Evolutionary conservation across 225 moss, liverwort and hornwort genomes (phyloP).

Genomic region (Asterella californica): DNA sequence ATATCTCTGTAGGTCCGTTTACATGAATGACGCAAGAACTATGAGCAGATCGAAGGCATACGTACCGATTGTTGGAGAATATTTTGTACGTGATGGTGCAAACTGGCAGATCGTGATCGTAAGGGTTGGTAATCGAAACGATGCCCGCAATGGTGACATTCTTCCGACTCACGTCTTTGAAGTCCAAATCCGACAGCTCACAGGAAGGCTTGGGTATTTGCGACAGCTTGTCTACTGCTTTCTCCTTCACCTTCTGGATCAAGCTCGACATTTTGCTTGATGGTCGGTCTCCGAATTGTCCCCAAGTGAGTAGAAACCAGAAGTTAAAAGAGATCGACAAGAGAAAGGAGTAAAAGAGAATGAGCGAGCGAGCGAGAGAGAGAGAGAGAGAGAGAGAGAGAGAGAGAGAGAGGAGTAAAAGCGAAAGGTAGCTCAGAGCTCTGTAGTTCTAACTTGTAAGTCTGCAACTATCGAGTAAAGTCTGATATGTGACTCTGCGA

Average conservation of each 20-base stretch:
- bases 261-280: conserved; percentile 46
- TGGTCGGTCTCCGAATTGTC: no score
- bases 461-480: no score
- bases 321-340: no score
- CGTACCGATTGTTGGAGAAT: conserved; percentile 54
- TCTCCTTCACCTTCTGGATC: conserved; percentile 42
- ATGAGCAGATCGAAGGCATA: neutral
- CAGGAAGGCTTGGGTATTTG: conserved; percentile 65
- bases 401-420: no score
- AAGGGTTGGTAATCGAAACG: conserved; percentile 59
- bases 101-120: conserved; percentile 79
- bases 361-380: no score
- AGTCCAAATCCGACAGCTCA: conserved; percentile 45
- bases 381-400: no score
- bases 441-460: no score
- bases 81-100: conserved; percentile 63
- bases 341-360: no score
- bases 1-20: neutral
- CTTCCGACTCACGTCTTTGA: conserved; percentile 50
- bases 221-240: conserved; percentile 51
- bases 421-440: no score
- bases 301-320: no score
- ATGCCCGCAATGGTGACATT: conserved; percentile 51
- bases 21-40: no score
- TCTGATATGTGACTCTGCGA: no score